Evolutionary conservation across 2,329 filamentous ascomycete species (phyloP), one percentile per base, ranked within the genome.

Genomic region (Lasiodiplodia sp.): DNA sequence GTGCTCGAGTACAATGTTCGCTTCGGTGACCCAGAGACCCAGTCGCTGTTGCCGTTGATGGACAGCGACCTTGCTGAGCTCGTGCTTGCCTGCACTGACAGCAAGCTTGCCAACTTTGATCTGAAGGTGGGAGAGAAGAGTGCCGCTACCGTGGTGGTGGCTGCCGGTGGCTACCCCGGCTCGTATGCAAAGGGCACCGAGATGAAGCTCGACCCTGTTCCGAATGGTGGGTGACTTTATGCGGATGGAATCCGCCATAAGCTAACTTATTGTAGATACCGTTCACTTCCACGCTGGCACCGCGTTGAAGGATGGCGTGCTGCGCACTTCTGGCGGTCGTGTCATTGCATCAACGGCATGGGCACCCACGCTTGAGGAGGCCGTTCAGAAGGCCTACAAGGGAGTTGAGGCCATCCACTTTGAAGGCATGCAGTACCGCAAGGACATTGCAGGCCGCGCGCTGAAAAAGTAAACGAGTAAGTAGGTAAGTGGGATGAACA

Each of bases 201-300:
- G 12, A 90, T 91, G 76, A 85, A 77, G 34, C 74, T 91, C 53
- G 82, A 84, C 82, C 53, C 83, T 80, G 72, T 91, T 86, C 78
- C 79, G 14, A 71, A 78, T 47, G 80, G 81, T 78, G 71, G 69
- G 74, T 73, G 31, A 63, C 51, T 14, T 37, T 38, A 14, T 14
- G n/a, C 31, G n/a, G 25, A 65, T 55, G 12, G 18, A n/a, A 7
- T 16, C 18, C 44, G 18, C 38, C 55, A 16, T 37, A 23, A 23
- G 28, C 63, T 66, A 66, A 66, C 34, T 18, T 4, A 4, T 18
- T 53, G 18, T 2, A 85, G 70, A 91, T 87, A 71, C 89, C 3
- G 77, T 91, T 71, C 88, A 97, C 71, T 99, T 99, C 88, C 96
- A 99, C 77, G 96, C 96, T 5, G 96, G 96, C 34, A 99, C 96